Evolutionary conservation across 352 stramenopile species (phyloP), one percentile per base, ranked within the genome.

Genomic region (Globisporangium megalacanthum): DNA sequence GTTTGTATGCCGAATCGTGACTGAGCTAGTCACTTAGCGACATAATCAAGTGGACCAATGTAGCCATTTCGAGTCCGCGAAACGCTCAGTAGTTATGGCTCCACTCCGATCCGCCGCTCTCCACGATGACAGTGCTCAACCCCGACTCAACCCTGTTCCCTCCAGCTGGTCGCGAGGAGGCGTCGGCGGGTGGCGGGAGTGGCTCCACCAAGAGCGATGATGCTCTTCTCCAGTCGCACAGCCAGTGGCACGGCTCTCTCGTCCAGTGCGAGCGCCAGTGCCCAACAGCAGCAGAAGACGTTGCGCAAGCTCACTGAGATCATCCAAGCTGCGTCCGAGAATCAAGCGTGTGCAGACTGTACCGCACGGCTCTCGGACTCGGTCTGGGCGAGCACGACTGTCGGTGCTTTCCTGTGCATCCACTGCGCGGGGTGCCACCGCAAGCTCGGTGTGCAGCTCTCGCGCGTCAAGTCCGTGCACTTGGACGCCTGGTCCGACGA

Each of bases 361-460:
- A 68, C 65, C 15, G 68, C 67, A 13, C 67, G 75, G 13, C 66
- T 89, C n/a, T 79, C 62, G 45, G 79, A 91, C 54, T 88, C 94
- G 15, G 89, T 98, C 58, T 98, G 96, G 96, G 93, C 90, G 37
- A 97, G 86, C 49, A 83, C 96, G 20, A 98, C 97, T 31, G 66
- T 98, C 20, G 94, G 96, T 4, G 83, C 96, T 6, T 86, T 98
- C 52, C 64, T 99, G 36, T 99, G 96, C 60, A 97, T 98, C 68
- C 75, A 98, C 65, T 99, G 96, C 61, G 93, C 88, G 44, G 95
- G 94, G 14, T 89, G 96, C 8, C 95, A 99, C 63, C 85, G 96
- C 48, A 97, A 88, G 54, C 80, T 99, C 25, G 96, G 96, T 36
- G 92, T 98, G 22, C 94, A 99, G 69, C 75, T 98, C 19, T 98